phyloP scores from a whole-genome alignment of 495 filamentous ascomycete genomes.

The Talaromyces thailandensis region DNA sequence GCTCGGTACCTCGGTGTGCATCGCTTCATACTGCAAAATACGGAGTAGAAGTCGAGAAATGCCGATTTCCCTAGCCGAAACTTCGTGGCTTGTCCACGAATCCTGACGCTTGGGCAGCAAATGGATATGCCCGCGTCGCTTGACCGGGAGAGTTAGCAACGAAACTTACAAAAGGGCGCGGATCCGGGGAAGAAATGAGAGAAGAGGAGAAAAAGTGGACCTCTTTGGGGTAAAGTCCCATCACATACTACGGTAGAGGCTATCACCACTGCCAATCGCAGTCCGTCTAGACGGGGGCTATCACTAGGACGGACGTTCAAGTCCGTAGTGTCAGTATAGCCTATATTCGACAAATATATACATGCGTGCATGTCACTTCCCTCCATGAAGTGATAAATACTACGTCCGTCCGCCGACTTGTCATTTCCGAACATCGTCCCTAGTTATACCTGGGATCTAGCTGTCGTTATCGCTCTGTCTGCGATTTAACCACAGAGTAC shows the following conservation, averaged over 20 bases:
- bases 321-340: not conserved
- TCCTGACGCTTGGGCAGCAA: not conserved
- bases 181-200: slow-evolving; percentile 16
- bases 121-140: not conserved
- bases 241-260: not conserved
- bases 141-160: not conserved
- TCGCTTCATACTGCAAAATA: not conserved
- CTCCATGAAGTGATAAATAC: not conserved
- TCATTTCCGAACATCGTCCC: not conserved
- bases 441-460: not conserved
- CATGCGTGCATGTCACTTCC: not conserved
- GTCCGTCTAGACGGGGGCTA: not conserved
- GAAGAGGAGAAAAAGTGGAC: slow-evolving; percentile 4
- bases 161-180: not conserved
- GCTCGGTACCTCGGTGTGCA: not conserved
- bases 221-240: not conserved
- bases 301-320: not conserved
- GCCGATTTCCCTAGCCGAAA: not conserved
- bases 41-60: not conserved
- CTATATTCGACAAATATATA: not conserved
- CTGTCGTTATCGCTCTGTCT: not conserved
- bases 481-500: not conserved
- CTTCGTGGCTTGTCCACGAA: not conserved
- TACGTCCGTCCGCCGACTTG: not conserved
- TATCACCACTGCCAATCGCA: not conserved